Base-by-base conservation (phyloP, 495 filamentous ascomycete genomes). In the Tuber microsphaerosporum region DNA sequence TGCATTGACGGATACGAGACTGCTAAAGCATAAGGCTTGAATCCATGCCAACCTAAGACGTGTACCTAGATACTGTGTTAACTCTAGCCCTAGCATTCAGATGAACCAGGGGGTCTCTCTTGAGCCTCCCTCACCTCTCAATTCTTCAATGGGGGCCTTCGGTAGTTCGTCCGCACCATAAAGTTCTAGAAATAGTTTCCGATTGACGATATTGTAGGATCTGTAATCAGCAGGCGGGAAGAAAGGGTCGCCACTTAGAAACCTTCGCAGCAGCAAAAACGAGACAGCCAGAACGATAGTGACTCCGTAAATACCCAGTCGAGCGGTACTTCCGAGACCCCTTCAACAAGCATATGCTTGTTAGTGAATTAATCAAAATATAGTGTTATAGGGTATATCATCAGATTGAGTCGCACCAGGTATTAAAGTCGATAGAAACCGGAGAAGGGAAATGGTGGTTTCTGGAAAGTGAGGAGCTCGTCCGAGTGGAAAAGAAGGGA, bases 131-230 rank as follows among this genome's bases (percentile, higher is more conserved):
- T 26, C 22, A 56, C 51, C 51, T 56, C 51, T 56, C 51, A 56
- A 56, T 56, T 56, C 51, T 46, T 82, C 80, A 51, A 82, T 75
- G 26, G 80, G 80, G 31, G 74, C 74, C 34, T 82, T 76, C 45
- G 80, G 80, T 6, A 73, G 65, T 26, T 76, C 76, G 56, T 82
- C 80, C 45, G 70, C 48, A 26, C 72, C 48, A 42, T 82, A 82
- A 61, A 82, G 80, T 34, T 82, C 74, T 9, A 82, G 34, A 69
- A 82, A 82, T 42, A 82, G 80, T 8, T 68, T 65, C 71, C 81
- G 81, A 70, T 79, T 82, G 48, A 77, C 78, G 39, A 82, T 42
- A 42, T 74, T 74, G 51, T 65, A 37, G 45, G 68, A 74, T 37
- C 34, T 56, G 7, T 65, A 42, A 20, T 65, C 43, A 39, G 39